Evolutionary conservation across 495 filamentous ascomycete species (phyloP).

Genomic region (Podospora conica): DNA sequence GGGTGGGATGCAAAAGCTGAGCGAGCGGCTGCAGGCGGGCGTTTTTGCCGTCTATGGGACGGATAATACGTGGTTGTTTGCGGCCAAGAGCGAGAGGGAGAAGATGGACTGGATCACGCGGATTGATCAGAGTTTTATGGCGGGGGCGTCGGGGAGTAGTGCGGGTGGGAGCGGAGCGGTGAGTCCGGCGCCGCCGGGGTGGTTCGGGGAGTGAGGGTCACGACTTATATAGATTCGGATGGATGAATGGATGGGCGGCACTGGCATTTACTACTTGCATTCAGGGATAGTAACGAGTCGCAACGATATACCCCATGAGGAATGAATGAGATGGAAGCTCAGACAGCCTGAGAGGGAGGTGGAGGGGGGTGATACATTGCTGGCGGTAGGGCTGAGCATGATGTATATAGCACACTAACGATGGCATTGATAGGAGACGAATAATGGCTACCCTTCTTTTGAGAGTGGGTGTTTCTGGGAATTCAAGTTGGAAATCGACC

Average conservation of each 20-base stretch:
- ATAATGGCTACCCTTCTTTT: not conserved
- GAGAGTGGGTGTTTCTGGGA: not conserved
- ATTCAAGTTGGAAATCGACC: too few relatives aligned
- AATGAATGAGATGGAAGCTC: not conserved
- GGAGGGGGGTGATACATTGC: not conserved
- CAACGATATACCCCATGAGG: not conserved
- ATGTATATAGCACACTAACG: not conserved
- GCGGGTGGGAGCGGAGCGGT: constrained; percentile 13
- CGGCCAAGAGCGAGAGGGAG: constrained; percentile 75
- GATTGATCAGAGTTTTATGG: constrained; percentile 53
- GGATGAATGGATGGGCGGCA: not conserved
- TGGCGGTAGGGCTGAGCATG: not conserved
- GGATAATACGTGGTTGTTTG: constrained; percentile 92
- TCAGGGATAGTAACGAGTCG: not conserved
- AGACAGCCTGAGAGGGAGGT: not conserved
- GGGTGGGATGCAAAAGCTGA: constrained; percentile 34
- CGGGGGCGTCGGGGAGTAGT: constrained; percentile 20
- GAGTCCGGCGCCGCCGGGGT: constrained; percentile 8
- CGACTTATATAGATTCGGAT: not conserved
- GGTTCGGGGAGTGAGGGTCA: not conserved
- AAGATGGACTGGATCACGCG: constrained; percentile 92
- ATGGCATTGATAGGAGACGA: not conserved
- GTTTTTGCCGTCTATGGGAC: constrained; percentile 92
- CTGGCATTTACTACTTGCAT: not conserved
- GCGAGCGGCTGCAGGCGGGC: constrained; percentile 53